These are phyloP conservation scores for Aspergillus baeticus DNA, from an alignment of 495 filamentous ascomycete genomes.

Conservation along the genomic window DNA sequence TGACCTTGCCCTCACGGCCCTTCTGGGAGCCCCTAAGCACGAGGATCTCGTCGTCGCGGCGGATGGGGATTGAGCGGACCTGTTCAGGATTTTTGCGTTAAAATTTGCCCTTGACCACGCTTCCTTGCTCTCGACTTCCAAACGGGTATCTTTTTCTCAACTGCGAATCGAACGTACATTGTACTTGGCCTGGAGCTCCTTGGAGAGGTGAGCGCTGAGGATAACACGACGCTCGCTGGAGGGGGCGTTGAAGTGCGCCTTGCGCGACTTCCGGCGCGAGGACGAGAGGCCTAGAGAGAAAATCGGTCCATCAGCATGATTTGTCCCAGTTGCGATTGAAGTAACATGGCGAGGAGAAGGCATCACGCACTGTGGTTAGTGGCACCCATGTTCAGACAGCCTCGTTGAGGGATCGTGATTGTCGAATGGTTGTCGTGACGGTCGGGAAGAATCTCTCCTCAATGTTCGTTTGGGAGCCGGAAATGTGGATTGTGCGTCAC, in stretches of 20 bases:
- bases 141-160: background rate
- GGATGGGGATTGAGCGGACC: slow-evolving; percentile 96
- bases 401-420: background rate
- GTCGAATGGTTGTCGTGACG: background rate
- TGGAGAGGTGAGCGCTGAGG: slow-evolving; percentile 92
- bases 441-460: background rate
- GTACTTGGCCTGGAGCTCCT: slow-evolving; percentile 91
- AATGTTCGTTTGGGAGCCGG: background rate
- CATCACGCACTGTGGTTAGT: background rate
- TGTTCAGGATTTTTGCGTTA: slow-evolving; percentile 46
- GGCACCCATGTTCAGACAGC: background rate
- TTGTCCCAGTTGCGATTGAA: background rate
- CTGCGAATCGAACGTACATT: slow-evolving; percentile 53
- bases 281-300: slow-evolving; percentile 63
- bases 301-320: slow-evolving; percentile 32
- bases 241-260: slow-evolving; percentile 92
- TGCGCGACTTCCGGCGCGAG: slow-evolving; percentile 95
- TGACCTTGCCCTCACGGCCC: slow-evolving; percentile 87
- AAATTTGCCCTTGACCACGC: background rate
- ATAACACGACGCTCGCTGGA: slow-evolving; percentile 87
- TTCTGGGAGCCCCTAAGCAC: slow-evolving; percentile 88
- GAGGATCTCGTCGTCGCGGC: slow-evolving; percentile 94
- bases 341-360: background rate
- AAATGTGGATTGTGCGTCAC: background rate
- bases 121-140: too few relatives aligned